Conservation (phyloP, 2,329 filamentous ascomycete species). For the Monascus ruber region DNA sequence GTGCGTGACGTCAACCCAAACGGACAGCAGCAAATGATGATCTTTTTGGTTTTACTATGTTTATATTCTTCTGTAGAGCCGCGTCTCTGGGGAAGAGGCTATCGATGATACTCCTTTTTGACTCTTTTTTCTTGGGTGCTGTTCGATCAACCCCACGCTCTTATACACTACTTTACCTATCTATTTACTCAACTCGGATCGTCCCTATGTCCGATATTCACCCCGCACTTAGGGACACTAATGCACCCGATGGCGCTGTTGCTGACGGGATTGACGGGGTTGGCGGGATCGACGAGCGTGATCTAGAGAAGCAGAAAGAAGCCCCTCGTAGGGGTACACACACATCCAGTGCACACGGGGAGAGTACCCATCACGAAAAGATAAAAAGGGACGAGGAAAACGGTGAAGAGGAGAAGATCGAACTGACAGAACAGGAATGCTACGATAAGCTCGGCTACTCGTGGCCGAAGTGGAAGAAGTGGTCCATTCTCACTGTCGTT, state of each 20-base stretch:
- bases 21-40: constrained; percentile 1
- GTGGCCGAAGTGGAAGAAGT: constrained; percentile 55
- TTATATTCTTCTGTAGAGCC: not conserved
- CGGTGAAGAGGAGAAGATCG: constrained; percentile 13
- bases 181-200: not conserved
- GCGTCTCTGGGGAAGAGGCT: not conserved
- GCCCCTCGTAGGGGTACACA: not conserved
- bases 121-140: too few relatives aligned
- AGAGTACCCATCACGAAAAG: not conserved
- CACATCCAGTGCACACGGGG: constrained; percentile 1
- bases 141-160: too few relatives aligned
- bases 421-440: constrained; percentile 45
- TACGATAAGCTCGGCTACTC: constrained; percentile 54
- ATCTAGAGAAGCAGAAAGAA: constrained; percentile 1
- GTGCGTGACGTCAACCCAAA: constrained; percentile 8
- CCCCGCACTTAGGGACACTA: not conserved
- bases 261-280: not conserved
- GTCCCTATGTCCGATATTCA: not conserved
- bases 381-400: constrained; percentile 3
- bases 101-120: not conserved
- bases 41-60: not conserved
- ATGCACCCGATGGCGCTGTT: not conserved
- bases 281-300: not conserved
- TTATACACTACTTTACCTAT: not conserved
- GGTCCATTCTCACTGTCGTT: constrained; percentile 56